Percentiles rank a stretch among this genome's conserved stretches.
Conservation (phyloP, 2,329 filamentous ascomycete genomes). For the Neopestalotiopsis rosae region DNA sequence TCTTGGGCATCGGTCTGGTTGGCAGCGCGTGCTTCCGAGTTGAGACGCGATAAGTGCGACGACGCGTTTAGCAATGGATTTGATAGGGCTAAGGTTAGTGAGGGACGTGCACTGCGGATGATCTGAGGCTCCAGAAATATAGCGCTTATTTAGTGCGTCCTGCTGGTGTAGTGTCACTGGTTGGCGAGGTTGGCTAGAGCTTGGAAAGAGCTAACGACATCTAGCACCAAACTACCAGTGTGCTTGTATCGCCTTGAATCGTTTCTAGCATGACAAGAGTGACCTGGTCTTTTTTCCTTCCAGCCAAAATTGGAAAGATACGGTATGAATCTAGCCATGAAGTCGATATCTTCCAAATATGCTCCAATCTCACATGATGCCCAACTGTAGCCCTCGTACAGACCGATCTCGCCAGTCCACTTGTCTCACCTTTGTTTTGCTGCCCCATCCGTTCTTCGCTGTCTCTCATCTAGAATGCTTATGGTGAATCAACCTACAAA, state of each 20-base stretch:
- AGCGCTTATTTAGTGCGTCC: not conserved
- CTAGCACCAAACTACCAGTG: not conserved
- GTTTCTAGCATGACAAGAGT: not conserved
- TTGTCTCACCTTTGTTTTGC: not conserved
- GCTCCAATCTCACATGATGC: not conserved
- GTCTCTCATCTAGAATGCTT: not conserved
- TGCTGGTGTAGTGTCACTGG: not conserved
- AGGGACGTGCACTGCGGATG: not conserved
- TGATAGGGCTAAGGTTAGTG: not conserved
- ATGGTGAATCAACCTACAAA: not conserved
- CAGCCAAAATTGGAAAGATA: too few relatives aligned
- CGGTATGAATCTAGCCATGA: too few relatives aligned
- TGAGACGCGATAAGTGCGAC: not conserved
- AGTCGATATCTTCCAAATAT: not conserved
- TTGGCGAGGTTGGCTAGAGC: not conserved
- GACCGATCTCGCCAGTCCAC: not conserved
- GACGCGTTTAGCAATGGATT: not conserved
- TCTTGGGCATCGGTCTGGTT: not conserved
- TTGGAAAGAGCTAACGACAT: not conserved
- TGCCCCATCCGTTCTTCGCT: not conserved
- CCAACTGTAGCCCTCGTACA: not conserved
- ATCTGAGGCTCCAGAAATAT: not conserved
- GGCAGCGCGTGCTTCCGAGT: not conserved
- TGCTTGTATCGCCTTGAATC: not conserved
- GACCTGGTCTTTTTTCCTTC: too few relatives aligned